Percentiles rank a stretch among this genome's conserved stretches.
These are phyloP conservation scores for Boletellus ananas DNA, from an alignment of 768 basidiomycete species.

Conservation along the genomic window DNA sequence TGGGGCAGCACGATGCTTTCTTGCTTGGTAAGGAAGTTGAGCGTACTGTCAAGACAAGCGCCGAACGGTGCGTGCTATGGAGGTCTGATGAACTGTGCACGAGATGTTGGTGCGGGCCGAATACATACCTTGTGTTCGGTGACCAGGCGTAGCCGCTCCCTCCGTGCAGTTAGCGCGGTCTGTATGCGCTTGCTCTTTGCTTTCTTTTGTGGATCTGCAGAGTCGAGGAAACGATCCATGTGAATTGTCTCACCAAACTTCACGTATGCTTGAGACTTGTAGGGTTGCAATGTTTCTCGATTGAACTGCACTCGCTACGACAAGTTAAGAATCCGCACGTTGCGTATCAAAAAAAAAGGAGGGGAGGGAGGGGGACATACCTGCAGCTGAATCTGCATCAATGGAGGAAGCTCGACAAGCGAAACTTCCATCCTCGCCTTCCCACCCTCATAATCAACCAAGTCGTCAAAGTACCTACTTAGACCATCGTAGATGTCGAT, in stretches of 20 bases:
- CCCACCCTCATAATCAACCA: slow-evolving; percentile 82
- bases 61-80: slow-evolving; percentile 58
- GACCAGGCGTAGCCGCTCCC: slow-evolving; percentile 66
- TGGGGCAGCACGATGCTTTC: slow-evolving; percentile 42
- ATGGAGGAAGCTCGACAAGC: slow-evolving; percentile 79
- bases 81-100: not conserved
- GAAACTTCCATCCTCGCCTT: slow-evolving; percentile 86
- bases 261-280: slow-evolving; percentile 95
- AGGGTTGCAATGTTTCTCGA: slow-evolving; percentile 82
- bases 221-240: slow-evolving; percentile 90
- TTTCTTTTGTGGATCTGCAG: slow-evolving; percentile 67
- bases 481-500: slow-evolving; percentile 94
- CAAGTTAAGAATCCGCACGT: slow-evolving; percentile 6
- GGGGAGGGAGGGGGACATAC: slow-evolving; percentile 37
- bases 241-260: slow-evolving; percentile 83
- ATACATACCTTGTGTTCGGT: slow-evolving; percentile 65
- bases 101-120: not conserved
- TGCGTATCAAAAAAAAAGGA: not conserved
- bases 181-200: slow-evolving; percentile 68
- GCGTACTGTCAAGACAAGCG: slow-evolving; percentile 51
- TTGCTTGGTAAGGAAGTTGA: slow-evolving; percentile 55
- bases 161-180: slow-evolving; percentile 53
- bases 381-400: slow-evolving; percentile 95
- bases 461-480: slow-evolving; percentile 85
- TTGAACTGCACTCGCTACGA: slow-evolving; percentile 89